These are phyloP conservation scores for Daldinia grandis DNA, from an alignment of 495 filamentous ascomycete genomes.

Conservation along the genomic window DNA sequence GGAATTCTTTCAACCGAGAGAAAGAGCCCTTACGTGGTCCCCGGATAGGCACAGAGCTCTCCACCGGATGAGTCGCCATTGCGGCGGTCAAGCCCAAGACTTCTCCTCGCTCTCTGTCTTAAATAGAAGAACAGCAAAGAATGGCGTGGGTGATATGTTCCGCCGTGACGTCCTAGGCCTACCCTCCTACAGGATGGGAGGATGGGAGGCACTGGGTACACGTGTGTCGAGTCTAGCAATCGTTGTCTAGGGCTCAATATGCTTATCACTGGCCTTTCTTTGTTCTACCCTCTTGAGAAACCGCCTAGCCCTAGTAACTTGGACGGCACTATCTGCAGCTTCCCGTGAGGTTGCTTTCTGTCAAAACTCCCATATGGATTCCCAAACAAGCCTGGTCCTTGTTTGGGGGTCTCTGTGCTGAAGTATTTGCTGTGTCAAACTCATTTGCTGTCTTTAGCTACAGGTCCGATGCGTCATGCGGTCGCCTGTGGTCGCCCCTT, in stretches of 20 bases:
- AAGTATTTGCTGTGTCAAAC: conserved; percentile 61
- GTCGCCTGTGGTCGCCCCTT: conserved; percentile 54
- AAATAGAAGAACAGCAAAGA: conserved; percentile 37
- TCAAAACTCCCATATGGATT: conserved; percentile 51
- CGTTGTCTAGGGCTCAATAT: conserved; percentile 48
- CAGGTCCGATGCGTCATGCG: conserved; percentile 54
- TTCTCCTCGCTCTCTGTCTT: conserved; percentile 38
- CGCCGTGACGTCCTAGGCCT: conserved; percentile 30
- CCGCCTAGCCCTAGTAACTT: conserved; percentile 47
- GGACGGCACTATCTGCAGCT: conserved; percentile 62
- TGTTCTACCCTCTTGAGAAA: conserved; percentile 53
- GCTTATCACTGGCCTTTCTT: conserved; percentile 51
- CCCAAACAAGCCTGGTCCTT: conserved; percentile 58
- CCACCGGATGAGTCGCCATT: conserved; percentile 42
- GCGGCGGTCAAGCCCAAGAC: conserved; percentile 50
- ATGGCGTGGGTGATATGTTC: conserved; percentile 38
- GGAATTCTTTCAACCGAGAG: conserved; percentile 35
- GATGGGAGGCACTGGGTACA: conserved; percentile 47
- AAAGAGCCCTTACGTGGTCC: conserved; percentile 36
- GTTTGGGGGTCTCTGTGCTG: conserved; percentile 49
- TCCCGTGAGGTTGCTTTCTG: conserved; percentile 55
- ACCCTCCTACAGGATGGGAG: conserved; percentile 31
- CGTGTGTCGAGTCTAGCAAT: conserved; percentile 62
- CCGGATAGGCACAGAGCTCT: conserved; percentile 52
- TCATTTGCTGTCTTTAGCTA: conserved; percentile 54